Percentiles rank a stretch among this genome's conserved stretches.
Evolutionary conservation across 2,329 filamentous ascomycete genomes (phyloP).

Genomic region (Aspergillus neoniger): DNA sequence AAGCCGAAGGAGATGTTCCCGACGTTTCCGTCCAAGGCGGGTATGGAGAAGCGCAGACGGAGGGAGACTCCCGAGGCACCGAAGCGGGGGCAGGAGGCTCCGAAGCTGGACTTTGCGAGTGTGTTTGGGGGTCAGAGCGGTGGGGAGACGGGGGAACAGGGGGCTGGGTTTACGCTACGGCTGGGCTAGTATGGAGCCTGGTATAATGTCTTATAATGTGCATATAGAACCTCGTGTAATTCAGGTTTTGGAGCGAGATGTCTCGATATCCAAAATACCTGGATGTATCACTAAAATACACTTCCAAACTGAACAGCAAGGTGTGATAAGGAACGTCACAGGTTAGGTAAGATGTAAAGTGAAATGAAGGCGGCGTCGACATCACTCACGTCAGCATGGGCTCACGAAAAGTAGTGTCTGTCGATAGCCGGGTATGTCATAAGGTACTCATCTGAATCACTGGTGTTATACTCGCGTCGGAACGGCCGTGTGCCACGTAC

Average conservation of each 20-base stretch:
- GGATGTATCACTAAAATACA: slow-evolving; percentile 2
- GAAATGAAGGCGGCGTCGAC: background rate
- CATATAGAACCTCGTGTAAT: slow-evolving; percentile 3
- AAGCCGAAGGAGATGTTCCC: slow-evolving; percentile 93
- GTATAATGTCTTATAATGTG: background rate
- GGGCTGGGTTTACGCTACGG: slow-evolving; percentile 61
- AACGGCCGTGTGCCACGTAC: slow-evolving; percentile 4
- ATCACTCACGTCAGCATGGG: background rate
- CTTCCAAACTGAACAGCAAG: background rate
- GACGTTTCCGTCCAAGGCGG: slow-evolving; percentile 93
- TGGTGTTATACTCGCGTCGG: slow-evolving; percentile 18
- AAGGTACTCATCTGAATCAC: slow-evolving; percentile 28
- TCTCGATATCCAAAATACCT: background rate
- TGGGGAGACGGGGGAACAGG: slow-evolving; percentile 64
- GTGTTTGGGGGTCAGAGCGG: slow-evolving; percentile 69
- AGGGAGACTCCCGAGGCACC: slow-evolving; percentile 81
- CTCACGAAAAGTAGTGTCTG: slow-evolving; percentile 21
- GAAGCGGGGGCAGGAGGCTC: slow-evolving; percentile 69
- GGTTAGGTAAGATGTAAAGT: slow-evolving; percentile 10
- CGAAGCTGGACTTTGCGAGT: slow-evolving; percentile 65
- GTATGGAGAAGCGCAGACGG: slow-evolving; percentile 77
- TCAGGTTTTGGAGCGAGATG: background rate
- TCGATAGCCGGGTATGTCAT: slow-evolving; percentile 22
- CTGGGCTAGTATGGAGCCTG: slow-evolving; percentile 48
- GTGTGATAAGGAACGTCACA: slow-evolving; percentile 10